Percentiles rank a stretch among this genome's conserved stretches.
These are phyloP conservation scores for Lentinula novae-zelandiae DNA, from an alignment of 1,284 basidiomycete genomes.

Conservation along the genomic window DNA sequence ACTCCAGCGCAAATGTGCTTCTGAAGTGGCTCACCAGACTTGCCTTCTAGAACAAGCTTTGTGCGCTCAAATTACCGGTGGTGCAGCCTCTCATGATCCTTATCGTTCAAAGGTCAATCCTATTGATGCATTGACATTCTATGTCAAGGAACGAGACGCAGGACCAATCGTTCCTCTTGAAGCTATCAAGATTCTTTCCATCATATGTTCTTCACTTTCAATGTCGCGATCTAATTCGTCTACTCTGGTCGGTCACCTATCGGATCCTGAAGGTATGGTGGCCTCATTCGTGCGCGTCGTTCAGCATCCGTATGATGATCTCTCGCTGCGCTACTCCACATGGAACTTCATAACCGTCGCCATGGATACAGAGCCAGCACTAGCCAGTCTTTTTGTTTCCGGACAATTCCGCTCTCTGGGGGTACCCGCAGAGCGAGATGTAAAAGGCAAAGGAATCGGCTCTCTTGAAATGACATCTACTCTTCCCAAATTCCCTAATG, in stretches of 20 bases:
- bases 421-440: conserved; percentile 29
- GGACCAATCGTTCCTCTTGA: conserved; percentile 58
- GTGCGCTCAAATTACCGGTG: conserved; percentile 57
- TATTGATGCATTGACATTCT: conserved; percentile 65
- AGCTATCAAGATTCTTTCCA: conserved; percentile 62
- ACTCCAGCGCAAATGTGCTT: conserved; percentile 57
- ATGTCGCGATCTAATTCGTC: conserved; percentile 53
- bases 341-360: conserved; percentile 85
- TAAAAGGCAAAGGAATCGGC: conserved; percentile 33
- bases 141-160: conserved; percentile 59
- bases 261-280: conserved; percentile 66
- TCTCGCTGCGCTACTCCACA: conserved; percentile 63
- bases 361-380: conserved; percentile 83
- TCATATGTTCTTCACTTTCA: conserved; percentile 66
- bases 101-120: conserved; percentile 53
- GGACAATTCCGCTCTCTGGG: conserved; percentile 54
- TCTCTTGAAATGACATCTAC: conserved; percentile 20
- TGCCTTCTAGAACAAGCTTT: conserved; percentile 74
- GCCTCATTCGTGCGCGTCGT: conserved; percentile 60
- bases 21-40: conserved; percentile 37
- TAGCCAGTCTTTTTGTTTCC: conserved; percentile 79
- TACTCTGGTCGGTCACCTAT: conserved; percentile 70
- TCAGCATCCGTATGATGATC: conserved; percentile 69
- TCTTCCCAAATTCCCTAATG: conserved; percentile 40
- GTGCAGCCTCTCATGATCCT: conserved; percentile 43